phyloP scores from a whole-genome alignment of 371 early-diverging fungal species.

The Mucor piriformis region DNA sequence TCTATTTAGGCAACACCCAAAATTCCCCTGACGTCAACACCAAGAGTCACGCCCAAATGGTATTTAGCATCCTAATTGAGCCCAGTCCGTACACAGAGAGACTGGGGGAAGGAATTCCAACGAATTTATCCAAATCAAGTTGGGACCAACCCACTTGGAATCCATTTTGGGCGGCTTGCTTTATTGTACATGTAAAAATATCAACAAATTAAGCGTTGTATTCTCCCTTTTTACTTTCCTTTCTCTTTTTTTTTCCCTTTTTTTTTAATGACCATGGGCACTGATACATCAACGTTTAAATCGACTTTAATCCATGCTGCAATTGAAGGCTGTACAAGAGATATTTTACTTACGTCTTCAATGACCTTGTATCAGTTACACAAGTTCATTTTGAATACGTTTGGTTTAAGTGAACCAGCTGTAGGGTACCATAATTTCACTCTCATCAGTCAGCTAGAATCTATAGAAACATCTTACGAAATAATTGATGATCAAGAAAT shows the following conservation, averaged over 20 bases:
- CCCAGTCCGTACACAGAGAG: background rate
- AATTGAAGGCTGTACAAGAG: slow-evolving; percentile 4
- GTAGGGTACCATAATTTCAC: slow-evolving; percentile 5
- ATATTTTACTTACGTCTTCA: slow-evolving; percentile 5
- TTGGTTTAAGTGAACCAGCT: background rate
- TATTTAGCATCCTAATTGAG: background rate
- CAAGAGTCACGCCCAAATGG: background rate
- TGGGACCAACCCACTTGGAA: background rate
- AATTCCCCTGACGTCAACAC: background rate
- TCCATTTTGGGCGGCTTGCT: background rate
- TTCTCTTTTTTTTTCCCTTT: background rate
- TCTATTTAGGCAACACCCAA: background rate
- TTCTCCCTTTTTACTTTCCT: background rate
- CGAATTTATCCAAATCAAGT: slow-evolving; percentile 5
- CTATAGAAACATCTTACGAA: slow-evolving; percentile 8
- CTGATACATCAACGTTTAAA: slow-evolving; percentile 1
- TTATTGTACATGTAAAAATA: background rate
- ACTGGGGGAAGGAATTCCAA: background rate
- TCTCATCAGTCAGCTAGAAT: background rate
- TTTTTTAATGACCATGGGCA: background rate
- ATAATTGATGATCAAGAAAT: slow-evolving; percentile 5
- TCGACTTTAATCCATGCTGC: slow-evolving; percentile 10
- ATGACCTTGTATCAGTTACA: slow-evolving; percentile 11
- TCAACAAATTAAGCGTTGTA: background rate
- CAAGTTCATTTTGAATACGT: background rate